phyloP scores from a whole-genome alignment of 2,329 filamentous ascomycete genomes.

The Arthrobotrys entomopaga region DNA sequence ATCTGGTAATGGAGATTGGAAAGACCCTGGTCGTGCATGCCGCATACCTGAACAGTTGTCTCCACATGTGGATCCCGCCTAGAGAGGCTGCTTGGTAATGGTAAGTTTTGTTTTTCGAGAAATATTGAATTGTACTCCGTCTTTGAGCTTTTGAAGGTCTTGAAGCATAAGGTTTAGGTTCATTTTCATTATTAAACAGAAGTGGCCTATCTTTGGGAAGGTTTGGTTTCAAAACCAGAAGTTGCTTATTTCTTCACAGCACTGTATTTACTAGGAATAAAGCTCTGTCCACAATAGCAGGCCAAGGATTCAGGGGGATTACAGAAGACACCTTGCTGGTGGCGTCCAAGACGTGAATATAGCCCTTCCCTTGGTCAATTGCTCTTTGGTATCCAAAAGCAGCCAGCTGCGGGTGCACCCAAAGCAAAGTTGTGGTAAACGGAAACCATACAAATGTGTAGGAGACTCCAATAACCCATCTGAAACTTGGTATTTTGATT shows the following conservation, averaged over 20 bases:
- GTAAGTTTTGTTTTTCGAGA: no score
- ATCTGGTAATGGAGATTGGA: no score
- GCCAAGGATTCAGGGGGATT: slow-evolving; percentile 43
- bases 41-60: no score
- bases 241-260: not conserved
- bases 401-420: slow-evolving; percentile 30
- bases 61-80: no score
- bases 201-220: not conserved
- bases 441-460: slow-evolving; percentile 37
- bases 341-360: slow-evolving; percentile 37
- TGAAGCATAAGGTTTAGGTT: no score
- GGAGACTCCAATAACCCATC: slow-evolving; percentile 12
- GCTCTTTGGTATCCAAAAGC: slow-evolving; percentile 33
- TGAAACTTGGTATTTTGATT: not conserved
- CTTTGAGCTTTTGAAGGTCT: no score
- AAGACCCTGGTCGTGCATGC: no score
- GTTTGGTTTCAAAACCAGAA: no score
- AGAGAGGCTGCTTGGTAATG: no score
- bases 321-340: slow-evolving; percentile 6
- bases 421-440: slow-evolving; percentile 28
- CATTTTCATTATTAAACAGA: not conserved
- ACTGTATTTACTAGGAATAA: not conserved
- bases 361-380: slow-evolving; percentile 12
- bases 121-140: no score
- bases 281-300: not conserved